phyloP scores from a whole-genome alignment of 2,329 filamentous ascomycete genomes.

The Ophiostoma perfectum region DNA sequence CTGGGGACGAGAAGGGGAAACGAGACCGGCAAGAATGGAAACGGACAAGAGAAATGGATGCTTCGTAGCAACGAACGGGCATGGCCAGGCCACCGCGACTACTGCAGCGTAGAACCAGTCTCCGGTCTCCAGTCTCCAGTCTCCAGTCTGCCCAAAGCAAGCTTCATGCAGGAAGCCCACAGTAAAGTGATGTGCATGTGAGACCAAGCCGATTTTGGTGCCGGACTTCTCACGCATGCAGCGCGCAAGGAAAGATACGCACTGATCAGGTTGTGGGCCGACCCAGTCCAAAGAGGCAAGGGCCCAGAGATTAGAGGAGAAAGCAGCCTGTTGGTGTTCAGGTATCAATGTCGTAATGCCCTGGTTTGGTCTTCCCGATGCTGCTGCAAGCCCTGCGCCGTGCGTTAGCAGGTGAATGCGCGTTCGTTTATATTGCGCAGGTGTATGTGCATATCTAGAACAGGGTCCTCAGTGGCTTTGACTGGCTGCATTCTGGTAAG shows the following conservation, averaged over 20 bases:
- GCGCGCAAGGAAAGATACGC: too few species aligned
- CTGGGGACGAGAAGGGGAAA: neutral
- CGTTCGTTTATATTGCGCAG: neutral
- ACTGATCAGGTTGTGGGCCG: neutral
- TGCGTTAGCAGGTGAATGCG: neutral
- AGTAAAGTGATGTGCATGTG: conserved; percentile 16
- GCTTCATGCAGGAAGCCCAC: conserved; percentile 18
- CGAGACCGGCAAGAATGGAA: too few species aligned
- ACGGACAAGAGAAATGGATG: too few species aligned
- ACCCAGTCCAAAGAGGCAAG: too few species aligned
- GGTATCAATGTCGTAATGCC: neutral
- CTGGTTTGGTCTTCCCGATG: neutral
- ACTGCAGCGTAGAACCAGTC: conserved; percentile 1
- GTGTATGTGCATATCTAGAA: neutral
- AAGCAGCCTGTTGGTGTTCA: neutral
- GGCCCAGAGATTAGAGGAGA: too few species aligned
- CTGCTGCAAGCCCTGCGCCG: neutral
- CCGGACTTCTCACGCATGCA: neutral
- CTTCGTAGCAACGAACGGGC: too few species aligned
- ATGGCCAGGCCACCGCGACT: neutral
- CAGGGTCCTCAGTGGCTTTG: neutral
- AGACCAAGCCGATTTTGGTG: conserved; percentile 11
- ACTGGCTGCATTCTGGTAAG: neutral
- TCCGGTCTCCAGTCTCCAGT: too few species aligned
- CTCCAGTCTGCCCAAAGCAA: conserved; percentile 7